Conservation (phyloP, 129 eudicot species). For the Tagetes patula region DNA sequence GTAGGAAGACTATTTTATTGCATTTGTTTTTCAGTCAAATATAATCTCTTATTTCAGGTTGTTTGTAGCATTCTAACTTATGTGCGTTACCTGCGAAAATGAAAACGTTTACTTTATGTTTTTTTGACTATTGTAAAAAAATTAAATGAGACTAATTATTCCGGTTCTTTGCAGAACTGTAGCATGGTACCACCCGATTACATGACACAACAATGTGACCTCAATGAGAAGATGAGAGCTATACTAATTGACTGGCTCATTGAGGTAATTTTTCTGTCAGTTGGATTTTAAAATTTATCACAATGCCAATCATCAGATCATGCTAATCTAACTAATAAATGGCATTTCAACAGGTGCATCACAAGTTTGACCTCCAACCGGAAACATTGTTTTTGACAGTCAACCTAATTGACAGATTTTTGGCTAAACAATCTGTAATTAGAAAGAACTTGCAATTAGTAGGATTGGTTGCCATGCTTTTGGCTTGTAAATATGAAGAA, state of each 20-base stretch:
- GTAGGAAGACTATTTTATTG: not conserved
- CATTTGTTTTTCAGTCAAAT: not conserved
- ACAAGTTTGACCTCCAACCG: conserved; percentile 75
- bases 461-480: conserved; percentile 83
- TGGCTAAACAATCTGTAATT: conserved; percentile 58
- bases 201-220: conserved; percentile 70
- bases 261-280: conserved; percentile 52
- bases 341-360: conserved; percentile 63
- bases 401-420: conserved; percentile 76
- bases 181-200: conserved; percentile 66
- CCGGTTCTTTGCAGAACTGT: conserved; percentile 39
- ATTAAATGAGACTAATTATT: conserved; percentile 13
- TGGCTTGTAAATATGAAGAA: conserved; percentile 96
- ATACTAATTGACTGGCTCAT: conserved; percentile 90
- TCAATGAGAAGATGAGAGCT: conserved; percentile 80
- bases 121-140: not conserved
- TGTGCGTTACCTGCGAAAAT: not conserved
- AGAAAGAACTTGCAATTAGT: conserved; percentile 87
- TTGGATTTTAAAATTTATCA: not conserved
- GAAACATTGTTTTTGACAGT: conserved; percentile 84
- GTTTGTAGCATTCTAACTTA: not conserved
- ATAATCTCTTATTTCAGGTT: not conserved
- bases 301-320: not conserved
- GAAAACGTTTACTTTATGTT: not conserved
- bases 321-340: conserved; percentile 1